Percentiles rank a stretch among this genome's conserved stretches.
phyloP scores from a whole-genome alignment of 345 rosid species.

The Bruguiera sexangula region DNA sequence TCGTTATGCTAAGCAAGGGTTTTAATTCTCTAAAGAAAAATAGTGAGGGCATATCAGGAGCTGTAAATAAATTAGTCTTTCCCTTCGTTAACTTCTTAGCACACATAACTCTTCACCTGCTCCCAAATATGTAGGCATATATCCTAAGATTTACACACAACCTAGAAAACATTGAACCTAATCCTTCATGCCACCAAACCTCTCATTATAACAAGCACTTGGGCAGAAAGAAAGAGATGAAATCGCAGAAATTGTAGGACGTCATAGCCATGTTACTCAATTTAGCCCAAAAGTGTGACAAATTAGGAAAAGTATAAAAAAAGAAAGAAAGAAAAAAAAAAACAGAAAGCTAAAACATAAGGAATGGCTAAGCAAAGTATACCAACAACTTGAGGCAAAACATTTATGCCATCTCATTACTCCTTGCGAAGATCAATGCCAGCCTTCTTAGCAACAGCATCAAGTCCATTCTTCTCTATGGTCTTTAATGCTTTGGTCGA shows the following conservation, averaged over 20 bases:
- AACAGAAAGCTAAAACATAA: neutral
- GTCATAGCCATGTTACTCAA: slow-evolving; percentile 5
- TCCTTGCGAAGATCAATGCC: slow-evolving; percentile 81
- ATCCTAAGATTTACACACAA: too few species aligned
- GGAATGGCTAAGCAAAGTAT: slow-evolving; percentile 1
- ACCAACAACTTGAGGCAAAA: neutral
- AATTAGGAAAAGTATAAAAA: neutral
- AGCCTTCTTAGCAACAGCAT: slow-evolving; percentile 96
- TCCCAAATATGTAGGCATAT: too few species aligned
- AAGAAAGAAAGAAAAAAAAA: neutral
- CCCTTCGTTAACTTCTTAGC: too few species aligned
- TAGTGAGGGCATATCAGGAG: too few species aligned
- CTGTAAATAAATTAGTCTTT: too few species aligned
- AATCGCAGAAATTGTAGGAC: slow-evolving; percentile 1
- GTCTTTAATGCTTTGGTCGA: slow-evolving; percentile 91
- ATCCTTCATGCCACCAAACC: too few species aligned
- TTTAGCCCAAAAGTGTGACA: neutral
- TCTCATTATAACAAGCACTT: too few species aligned
- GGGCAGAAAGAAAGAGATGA: neutral
- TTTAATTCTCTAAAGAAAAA: too few species aligned
- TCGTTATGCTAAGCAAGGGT: too few species aligned
- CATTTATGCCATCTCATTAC: slow-evolving; percentile 12
- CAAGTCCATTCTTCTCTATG: slow-evolving; percentile 88
- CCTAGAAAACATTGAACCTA: too few species aligned
- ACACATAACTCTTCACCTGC: too few species aligned